Percentiles rank a stretch among this genome's conserved stretches.
phyloP scores from a whole-genome alignment of 371 early-diverging fungal genomes.

The Mortierella sp. region DNA sequence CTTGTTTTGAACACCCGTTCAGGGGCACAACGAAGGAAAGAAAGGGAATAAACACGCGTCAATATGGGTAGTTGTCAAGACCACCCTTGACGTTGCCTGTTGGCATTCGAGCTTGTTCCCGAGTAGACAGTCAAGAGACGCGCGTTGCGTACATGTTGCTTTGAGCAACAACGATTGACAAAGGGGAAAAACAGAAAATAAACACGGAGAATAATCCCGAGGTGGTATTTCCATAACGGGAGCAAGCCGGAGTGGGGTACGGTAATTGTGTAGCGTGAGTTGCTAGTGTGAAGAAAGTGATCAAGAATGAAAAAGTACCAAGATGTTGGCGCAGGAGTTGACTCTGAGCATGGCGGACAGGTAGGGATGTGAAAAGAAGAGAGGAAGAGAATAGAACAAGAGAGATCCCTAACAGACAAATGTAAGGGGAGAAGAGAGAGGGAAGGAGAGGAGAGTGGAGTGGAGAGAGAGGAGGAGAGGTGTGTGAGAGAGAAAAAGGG shows the following conservation, averaged over 20 bases:
- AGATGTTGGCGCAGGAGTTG: slow-evolving; percentile 54
- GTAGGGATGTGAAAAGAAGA: background rate
- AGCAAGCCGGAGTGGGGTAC: slow-evolving; percentile 17
- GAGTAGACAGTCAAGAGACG: background rate
- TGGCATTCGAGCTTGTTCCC: background rate
- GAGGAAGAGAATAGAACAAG: background rate
- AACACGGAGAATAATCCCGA: slow-evolving; percentile 23
- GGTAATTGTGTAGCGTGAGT: background rate
- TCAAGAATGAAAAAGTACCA: slow-evolving; percentile 23
- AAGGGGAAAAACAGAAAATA: background rate
- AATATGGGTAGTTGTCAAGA: background rate
- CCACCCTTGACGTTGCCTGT: background rate
- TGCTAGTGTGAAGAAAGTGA: background rate
- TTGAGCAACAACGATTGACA: background rate
- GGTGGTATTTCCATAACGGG: slow-evolving; percentile 9
- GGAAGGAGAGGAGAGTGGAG: slow-evolving; percentile 24
- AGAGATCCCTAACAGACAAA: slow-evolving; percentile 14
- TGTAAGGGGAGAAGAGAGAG: background rate
- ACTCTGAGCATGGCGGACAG: slow-evolving; percentile 46
- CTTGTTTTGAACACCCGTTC: background rate
- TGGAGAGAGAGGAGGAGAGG: slow-evolving; percentile 13
- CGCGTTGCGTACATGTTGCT: background rate
- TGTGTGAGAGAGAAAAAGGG: slow-evolving; percentile 16
- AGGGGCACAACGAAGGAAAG: background rate
- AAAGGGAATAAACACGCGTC: background rate